Base-by-base conservation (phyloP, 2,329 filamentous ascomycete species). In the Ploettnerulaceae sp. region DNA sequence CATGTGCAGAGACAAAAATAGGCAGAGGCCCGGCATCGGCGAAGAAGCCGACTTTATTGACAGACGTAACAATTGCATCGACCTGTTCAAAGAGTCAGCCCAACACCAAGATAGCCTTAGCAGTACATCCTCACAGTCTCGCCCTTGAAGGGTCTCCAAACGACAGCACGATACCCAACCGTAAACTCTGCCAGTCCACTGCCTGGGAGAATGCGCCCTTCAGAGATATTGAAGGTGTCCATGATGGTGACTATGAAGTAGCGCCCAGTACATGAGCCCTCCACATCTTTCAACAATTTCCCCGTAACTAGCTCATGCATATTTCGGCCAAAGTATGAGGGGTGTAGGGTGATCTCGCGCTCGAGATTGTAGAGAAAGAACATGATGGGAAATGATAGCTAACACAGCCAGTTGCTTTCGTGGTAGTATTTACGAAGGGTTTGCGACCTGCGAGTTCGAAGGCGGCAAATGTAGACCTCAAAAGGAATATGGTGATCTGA, bases 171-270 rank as follows among this genome's bases (percentile, higher is more conserved):
- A 66, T 96, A 98, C 61, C 86, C 82, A 37, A 98, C 89, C 0
- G 87, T 95, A 65, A 96, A 98, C 68, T 96, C 89, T 15, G 93
- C 91, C 57, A 94, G 77, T 7, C 90, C 93, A 52, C 86, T 95
- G 7, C 91, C 88, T 3, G 93, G 91, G 47, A 96, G 78, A 52
- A 98, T 91, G 58, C 89, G 84, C 9, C 90, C 90, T 63, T 95
- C 89, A 12, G 89, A 94, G 61, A 97, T 91, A 58, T 96, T 87
- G 61, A 94, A 90, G 38, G 90, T 87, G 67, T 96, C 90, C 81
- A 98, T 91, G 62, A 98, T 94, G 64, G 89, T 93, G 60, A 98
- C 93, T 64, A 98, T 94, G 69, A 93, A 97, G 74, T 95, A 96
- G 66, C 88, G 89, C 48, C 93, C 93, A 3, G 89, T 93, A 68